These are phyloP conservation scores for Calocybe gambosa DNA, from an alignment of 1,284 basidiomycete genomes.

Conservation along the genomic window DNA sequence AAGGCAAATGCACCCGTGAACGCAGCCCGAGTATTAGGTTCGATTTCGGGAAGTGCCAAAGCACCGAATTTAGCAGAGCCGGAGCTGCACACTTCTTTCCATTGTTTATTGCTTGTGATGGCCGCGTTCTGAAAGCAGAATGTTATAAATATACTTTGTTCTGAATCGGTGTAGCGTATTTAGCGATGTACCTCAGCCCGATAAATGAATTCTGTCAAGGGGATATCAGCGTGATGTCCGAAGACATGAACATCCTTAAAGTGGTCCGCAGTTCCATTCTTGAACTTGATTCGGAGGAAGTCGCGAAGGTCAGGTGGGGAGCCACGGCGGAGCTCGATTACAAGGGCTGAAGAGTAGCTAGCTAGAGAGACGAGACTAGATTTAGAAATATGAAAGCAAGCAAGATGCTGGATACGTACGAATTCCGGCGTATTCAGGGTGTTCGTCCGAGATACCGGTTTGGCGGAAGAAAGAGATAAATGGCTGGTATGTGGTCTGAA, in stretches of 20 bases:
- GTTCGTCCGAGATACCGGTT: constrained; percentile 50
- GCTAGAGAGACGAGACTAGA: constrained; percentile 35
- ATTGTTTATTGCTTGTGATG: constrained; percentile 63
- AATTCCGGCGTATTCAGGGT: constrained; percentile 57
- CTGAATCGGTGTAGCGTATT: neutral
- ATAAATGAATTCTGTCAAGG: constrained; percentile 74
- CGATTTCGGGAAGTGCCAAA: constrained; percentile 24
- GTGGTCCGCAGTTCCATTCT: constrained; percentile 65
- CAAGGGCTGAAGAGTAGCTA: constrained; percentile 72
- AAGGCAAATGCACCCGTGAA: constrained; percentile 41
- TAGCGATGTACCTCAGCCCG: constrained; percentile 51
- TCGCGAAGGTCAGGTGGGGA: constrained; percentile 69
- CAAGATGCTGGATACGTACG: constrained; percentile 37
- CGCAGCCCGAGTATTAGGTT: constrained; percentile 27
- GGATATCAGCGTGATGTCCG: constrained; percentile 62
- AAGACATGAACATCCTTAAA: constrained; percentile 64
- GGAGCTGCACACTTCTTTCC: constrained; percentile 52
- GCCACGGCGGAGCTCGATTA: constrained; percentile 73
- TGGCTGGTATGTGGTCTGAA: constrained; percentile 82
- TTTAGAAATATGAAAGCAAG: neutral
- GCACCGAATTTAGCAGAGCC: constrained; percentile 25
- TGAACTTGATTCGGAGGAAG: constrained; percentile 80
- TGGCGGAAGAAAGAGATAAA: constrained; percentile 85
- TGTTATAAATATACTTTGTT: neutral
- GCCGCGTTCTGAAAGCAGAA: constrained; percentile 45